Evolutionary conservation across 176 grass and related monocot genomes (phyloP).

Genomic region (Carex cristatella): DNA sequence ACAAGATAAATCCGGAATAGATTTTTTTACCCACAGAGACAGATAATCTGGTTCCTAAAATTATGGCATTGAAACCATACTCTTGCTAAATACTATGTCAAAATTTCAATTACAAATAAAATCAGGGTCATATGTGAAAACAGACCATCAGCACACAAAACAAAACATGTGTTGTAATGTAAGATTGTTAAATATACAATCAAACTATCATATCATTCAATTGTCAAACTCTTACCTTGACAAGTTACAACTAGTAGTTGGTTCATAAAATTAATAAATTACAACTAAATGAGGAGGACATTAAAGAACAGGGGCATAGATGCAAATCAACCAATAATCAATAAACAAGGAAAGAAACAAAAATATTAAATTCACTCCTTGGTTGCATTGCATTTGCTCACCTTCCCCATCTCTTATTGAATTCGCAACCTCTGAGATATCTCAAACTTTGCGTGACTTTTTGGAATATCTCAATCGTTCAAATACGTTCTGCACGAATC

Average conservation of each 20-base stretch:
- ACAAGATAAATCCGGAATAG: no score
- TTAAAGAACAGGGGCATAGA: neutral
- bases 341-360: conserved; percentile 16
- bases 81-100: no score
- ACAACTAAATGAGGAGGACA: neutral
- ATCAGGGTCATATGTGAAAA: neutral
- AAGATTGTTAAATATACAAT: neutral
- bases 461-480: no score
- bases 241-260: neutral
- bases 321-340: neutral
- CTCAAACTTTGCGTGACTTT: no score
- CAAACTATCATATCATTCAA: neutral
- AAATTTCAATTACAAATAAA: neutral
- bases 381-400: conserved; percentile 12
- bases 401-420: conserved; percentile 8
- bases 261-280: neutral
- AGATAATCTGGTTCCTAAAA: no score
- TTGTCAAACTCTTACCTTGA: neutral
- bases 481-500: no score
- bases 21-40: no score
- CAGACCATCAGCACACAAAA: neutral
- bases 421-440: no score
- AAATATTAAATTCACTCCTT: conserved; percentile 16
- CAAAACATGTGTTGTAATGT: neutral
- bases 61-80: no score